Base-by-base conservation (phyloP, 805 yeast species). In the Saccharomycopsis selenospora region DNA sequence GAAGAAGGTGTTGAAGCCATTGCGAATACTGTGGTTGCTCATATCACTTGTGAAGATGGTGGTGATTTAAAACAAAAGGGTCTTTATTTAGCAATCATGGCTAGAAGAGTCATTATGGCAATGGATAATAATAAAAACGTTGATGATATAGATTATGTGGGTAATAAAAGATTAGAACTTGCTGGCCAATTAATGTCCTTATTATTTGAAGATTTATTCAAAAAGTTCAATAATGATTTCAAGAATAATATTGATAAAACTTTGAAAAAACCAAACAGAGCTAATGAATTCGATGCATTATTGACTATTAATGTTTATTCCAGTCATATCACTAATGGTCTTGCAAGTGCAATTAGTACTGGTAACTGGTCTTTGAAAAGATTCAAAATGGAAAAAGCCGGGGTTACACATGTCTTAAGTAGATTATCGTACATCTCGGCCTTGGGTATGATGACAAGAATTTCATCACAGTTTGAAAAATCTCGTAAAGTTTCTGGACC, bases 371-470 rank as follows among this genome's bases (percentile, higher is more conserved):
- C 97, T 2, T 75, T 93, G 61, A 93, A 93, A 68, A 85, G 99
- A 70, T 93, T 93, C 73, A 91, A 90, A 82, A 93, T 93, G 99
- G 99, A 93, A 68, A 79, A 99, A 53, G 99, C 99, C 0, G 99
- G 99, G 69, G 99, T 93, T 46, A 93, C 99, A 2, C 99, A 93
- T 64, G 97, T 93, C 36, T 72, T 93, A 48, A 84, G 95, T 51
- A 77, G 99, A 61, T 69, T 93, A 50, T 85, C 96, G 18, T 93
- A 88, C 64, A 91, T 93, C 42, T 82, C 95, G 6, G 99, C 99
- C 0, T 70, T 93, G 52, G 99, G 99, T 59, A 93, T 93, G 99
- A 93, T 93, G 99, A 93, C 99, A 10, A 84, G 99, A 71, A 93
- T 93, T 47, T 87, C 97, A 4, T 91, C 98, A n/a, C 99, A 93